Evolutionary conservation across 1,139 yeast genomes (phyloP).

Genomic region (Debaryomycetaceae sp.): DNA sequence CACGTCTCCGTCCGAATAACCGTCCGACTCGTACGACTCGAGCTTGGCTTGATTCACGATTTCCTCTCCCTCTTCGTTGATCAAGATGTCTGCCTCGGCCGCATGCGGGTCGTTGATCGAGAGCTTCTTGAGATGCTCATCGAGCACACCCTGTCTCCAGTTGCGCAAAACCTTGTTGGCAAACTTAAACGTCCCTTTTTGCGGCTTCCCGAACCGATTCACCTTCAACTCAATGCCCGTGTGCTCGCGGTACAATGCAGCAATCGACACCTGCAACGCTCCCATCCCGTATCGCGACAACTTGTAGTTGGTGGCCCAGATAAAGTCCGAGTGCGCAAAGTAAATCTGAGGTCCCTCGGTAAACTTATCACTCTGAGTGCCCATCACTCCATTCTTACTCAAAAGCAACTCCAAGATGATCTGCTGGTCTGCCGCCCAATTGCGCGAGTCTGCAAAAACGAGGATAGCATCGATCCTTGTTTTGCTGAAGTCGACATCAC

Average conservation of each 20-base stretch:
- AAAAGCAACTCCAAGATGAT: constrained; percentile 73
- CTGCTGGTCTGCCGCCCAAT: constrained; percentile 90
- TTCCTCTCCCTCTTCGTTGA: constrained; percentile 48
- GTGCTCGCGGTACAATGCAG: constrained; percentile 76
- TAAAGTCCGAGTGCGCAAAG: constrained; percentile 85
- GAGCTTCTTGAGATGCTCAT: constrained; percentile 63
- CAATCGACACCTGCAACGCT: constrained; percentile 79
- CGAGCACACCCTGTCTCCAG: constrained; percentile 78
- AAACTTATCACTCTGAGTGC: constrained; percentile 63
- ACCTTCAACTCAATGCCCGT: constrained; percentile 76
- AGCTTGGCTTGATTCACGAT: constrained; percentile 43
- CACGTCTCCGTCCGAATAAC: constrained; percentile 27
- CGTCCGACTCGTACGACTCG: constrained; percentile 32
- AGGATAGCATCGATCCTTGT: constrained; percentile 64
- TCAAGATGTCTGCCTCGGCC: constrained; percentile 43
- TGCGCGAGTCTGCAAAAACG: constrained; percentile 80
- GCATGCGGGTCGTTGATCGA: constrained; percentile 45
- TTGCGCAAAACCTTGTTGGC: constrained; percentile 70
- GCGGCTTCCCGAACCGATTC: constrained; percentile 81
- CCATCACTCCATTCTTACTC: constrained; percentile 78
- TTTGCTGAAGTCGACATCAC: constrained; percentile 63
- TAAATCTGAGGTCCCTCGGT: constrained; percentile 79
- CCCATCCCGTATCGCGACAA: constrained; percentile 87
- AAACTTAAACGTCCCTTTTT: constrained; percentile 74
- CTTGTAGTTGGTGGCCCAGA: constrained; percentile 84